Conservation (phyloP, 192 early-diverging fungal species). For the Spizellomyces punctatus region DNA sequence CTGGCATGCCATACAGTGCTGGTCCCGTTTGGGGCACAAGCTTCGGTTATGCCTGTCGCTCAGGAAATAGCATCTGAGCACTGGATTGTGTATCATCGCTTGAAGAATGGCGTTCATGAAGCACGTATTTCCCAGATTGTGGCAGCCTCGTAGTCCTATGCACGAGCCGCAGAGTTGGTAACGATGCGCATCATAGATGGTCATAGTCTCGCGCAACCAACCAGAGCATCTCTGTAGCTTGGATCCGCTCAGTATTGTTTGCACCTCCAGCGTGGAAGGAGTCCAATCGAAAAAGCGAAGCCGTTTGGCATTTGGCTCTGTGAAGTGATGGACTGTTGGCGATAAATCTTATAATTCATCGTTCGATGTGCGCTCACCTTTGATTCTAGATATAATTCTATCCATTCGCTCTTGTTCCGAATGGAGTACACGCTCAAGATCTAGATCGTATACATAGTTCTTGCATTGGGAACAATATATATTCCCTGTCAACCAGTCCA, state of each 20-base stretch:
- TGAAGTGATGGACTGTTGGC: conserved; percentile 7
- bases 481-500: conserved; percentile 70
- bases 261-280: conserved; percentile 59
- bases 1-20: conserved; percentile 89
- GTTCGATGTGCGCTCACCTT: conserved; percentile 36
- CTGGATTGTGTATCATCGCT: conserved; percentile 88
- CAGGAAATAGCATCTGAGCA: conserved; percentile 88
- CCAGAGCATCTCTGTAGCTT: conserved; percentile 51
- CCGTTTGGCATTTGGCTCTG: conserved; percentile 55
- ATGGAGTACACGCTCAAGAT: conserved; percentile 57
- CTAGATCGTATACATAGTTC: conserved; percentile 84
- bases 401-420: conserved; percentile 47
- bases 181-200: conserved; percentile 7
- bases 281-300: conserved; percentile 55
- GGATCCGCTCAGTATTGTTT: conserved; percentile 49
- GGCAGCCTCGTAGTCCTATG: conserved; percentile 79
- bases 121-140: conserved; percentile 94
- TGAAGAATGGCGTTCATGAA: conserved; percentile 96
- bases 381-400: conserved; percentile 47
- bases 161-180: conserved; percentile 2
- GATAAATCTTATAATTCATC: conserved; percentile 37
- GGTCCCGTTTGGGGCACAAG: conserved; percentile 57
- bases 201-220: background rate
- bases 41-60: conserved; percentile 80
- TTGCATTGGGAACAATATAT: conserved; percentile 78